phyloP scores from a whole-genome alignment of 352 stramenopile species.

The Globisporangium paddicum region DNA sequence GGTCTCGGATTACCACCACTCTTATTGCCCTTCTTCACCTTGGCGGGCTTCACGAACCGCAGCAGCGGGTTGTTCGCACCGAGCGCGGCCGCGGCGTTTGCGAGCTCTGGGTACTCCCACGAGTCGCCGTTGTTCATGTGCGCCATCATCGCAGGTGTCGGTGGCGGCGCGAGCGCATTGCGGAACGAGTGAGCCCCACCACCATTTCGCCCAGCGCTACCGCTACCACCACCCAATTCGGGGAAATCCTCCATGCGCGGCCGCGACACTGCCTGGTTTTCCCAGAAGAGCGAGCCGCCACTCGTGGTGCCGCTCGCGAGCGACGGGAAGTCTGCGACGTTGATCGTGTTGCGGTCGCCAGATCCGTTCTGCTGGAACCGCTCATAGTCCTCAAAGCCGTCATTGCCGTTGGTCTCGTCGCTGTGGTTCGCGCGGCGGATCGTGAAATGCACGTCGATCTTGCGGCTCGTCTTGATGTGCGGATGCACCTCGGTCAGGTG shows the following conservation, averaged over 20 bases:
- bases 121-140: slow-evolving; percentile 57
- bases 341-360: slow-evolving; percentile 49
- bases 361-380: slow-evolving; percentile 27
- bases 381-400: slow-evolving; percentile 49
- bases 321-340: slow-evolving; percentile 84
- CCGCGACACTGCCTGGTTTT: slow-evolving; percentile 46
- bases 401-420: slow-evolving; percentile 21
- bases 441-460: slow-evolving; percentile 87
- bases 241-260: slow-evolving; percentile 70
- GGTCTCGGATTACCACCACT: not conserved
- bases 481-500: slow-evolving; percentile 82
- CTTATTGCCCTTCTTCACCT: slow-evolving; percentile 64
- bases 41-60: slow-evolving; percentile 68
- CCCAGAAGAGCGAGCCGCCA: slow-evolving; percentile 52
- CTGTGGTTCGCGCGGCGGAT: slow-evolving; percentile 53
- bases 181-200: slow-evolving; percentile 37
- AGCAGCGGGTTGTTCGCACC: slow-evolving; percentile 81
- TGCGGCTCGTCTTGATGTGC: slow-evolving; percentile 78
- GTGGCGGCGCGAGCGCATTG: slow-evolving; percentile 62
- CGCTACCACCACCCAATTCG: slow-evolving; percentile 24
- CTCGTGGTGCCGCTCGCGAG: slow-evolving; percentile 28
- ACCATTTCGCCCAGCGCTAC: slow-evolving; percentile 10
- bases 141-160: slow-evolving; percentile 64
- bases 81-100: slow-evolving; percentile 54
- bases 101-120: slow-evolving; percentile 74